These are phyloP conservation scores for Astragalus membranaceus DNA, from an alignment of 306 rosid genomes.

Conservation along the genomic window DNA sequence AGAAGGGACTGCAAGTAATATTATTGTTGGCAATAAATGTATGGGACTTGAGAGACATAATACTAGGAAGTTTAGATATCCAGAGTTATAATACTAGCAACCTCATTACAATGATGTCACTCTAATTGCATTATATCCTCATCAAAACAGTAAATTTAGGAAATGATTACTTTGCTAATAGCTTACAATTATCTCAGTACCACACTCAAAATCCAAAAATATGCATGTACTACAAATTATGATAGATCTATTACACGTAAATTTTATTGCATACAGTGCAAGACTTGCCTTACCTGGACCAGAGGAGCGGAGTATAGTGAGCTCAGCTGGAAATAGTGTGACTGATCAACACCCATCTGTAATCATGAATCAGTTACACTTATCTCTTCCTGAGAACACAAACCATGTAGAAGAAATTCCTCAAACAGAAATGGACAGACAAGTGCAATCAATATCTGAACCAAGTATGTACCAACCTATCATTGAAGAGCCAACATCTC, in stretches of 20 bases:
- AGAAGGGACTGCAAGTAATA: constrained; percentile 7
- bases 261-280: constrained; percentile 64
- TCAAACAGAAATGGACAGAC: constrained; percentile 37
- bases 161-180: background rate
- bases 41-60: background rate
- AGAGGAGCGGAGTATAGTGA: constrained; percentile 65
- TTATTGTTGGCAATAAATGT: background rate
- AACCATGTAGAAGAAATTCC: constrained; percentile 40
- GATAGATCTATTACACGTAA: constrained; percentile 27
- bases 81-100: background rate
- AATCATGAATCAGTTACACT: constrained; percentile 34
- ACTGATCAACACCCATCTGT: constrained; percentile 30
- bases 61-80: constrained; percentile 6
- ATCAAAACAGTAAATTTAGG: background rate
- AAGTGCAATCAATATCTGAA: constrained; percentile 30
- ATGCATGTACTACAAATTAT: constrained; percentile 16
- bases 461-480: constrained; percentile 60
- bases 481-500: constrained; percentile 91
- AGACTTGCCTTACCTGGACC: constrained; percentile 96
- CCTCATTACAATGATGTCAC: background rate
- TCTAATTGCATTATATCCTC: constrained; percentile 10
- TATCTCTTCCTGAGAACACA: constrained; percentile 50
- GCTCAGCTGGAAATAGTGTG: constrained; percentile 39
- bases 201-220: background rate
- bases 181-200: background rate